Conservation (phyloP, 768 basidiomycete species). For the Tephrocybe sp. region DNA sequence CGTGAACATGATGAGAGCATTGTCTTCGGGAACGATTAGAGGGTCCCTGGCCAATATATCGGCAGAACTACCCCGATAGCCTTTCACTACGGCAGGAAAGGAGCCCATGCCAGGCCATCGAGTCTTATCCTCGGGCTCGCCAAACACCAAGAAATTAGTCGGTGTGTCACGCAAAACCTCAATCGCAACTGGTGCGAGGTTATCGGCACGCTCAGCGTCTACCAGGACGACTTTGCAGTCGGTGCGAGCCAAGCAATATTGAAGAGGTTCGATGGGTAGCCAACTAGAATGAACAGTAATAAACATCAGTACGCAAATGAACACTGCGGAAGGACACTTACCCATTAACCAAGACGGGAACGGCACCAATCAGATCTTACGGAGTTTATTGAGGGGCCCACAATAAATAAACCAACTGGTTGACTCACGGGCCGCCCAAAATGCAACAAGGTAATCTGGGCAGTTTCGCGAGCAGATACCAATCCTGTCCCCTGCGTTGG, state of each 20-base stretch:
- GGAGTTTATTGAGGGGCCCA: slow-evolving; percentile 1
- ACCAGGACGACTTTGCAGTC: slow-evolving; percentile 55
- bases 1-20: slow-evolving; percentile 63
- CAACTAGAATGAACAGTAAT: slow-evolving; percentile 33
- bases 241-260: slow-evolving; percentile 55
- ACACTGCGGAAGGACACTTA: slow-evolving; percentile 26
- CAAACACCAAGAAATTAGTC: slow-evolving; percentile 43
- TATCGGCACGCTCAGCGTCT: slow-evolving; percentile 57
- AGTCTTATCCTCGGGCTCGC: slow-evolving; percentile 33
- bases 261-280: slow-evolving; percentile 50
- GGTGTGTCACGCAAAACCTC: slow-evolving; percentile 29
- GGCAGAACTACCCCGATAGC: slow-evolving; percentile 25
- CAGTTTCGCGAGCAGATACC: slow-evolving; percentile 65
- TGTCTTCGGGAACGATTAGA: slow-evolving; percentile 52
- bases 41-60: slow-evolving; percentile 27
- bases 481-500: slow-evolving; percentile 48
- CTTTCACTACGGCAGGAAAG: slow-evolving; percentile 36
- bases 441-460: slow-evolving; percentile 57
- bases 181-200: slow-evolving; percentile 33
- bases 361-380: slow-evolving; percentile 59
- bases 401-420: slow-evolving; percentile 1
- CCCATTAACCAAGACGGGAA: slow-evolving; percentile 62
- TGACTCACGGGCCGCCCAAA: slow-evolving; percentile 60
- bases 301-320: slow-evolving; percentile 1
- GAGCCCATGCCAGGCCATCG: slow-evolving; percentile 42